These are phyloP conservation scores for Abelmoschus esculentus DNA, from an alignment of 345 rosid species.

Conservation along the genomic window DNA sequence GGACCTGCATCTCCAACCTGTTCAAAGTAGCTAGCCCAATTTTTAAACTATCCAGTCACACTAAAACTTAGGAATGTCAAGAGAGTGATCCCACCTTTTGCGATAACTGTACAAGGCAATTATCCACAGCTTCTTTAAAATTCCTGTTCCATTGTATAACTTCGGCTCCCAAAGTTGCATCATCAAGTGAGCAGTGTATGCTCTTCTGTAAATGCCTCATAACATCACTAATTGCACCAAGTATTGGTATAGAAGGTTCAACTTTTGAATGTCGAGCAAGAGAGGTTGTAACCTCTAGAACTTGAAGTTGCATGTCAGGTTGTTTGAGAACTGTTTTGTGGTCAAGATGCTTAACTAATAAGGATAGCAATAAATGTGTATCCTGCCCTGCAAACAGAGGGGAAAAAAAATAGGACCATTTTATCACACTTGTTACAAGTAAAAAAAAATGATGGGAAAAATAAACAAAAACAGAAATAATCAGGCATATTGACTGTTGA, in stretches of 20 bases:
- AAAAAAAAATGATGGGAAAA: conserved; percentile 5
- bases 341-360: conserved; percentile 91
- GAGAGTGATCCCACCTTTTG: conserved; percentile 41
- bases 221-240: conserved; percentile 70
- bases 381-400: conserved; percentile 63
- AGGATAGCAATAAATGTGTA: conserved; percentile 76
- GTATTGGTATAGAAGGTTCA: conserved; percentile 67
- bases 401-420: conserved; percentile 8
- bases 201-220: conserved; percentile 89
- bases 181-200: conserved; percentile 74
- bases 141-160: conserved; percentile 48
- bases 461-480: not conserved
- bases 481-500: conserved; percentile 8
- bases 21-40: conserved; percentile 17
- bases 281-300: conserved; percentile 62
- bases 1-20: conserved; percentile 98
- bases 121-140: conserved; percentile 67
- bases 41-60: conserved; percentile 6
- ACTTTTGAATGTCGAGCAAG: conserved; percentile 64
- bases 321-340: conserved; percentile 80
- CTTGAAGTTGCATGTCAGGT: conserved; percentile 68
- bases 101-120: conserved; percentile 68
- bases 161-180: conserved; percentile 54
- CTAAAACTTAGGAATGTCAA: not conserved
- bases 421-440: not conserved